Evolutionary conservation across 805 yeast species (phyloP), one percentile per base, ranked within the genome.

Genomic region (Priceomyces carsonii): DNA sequence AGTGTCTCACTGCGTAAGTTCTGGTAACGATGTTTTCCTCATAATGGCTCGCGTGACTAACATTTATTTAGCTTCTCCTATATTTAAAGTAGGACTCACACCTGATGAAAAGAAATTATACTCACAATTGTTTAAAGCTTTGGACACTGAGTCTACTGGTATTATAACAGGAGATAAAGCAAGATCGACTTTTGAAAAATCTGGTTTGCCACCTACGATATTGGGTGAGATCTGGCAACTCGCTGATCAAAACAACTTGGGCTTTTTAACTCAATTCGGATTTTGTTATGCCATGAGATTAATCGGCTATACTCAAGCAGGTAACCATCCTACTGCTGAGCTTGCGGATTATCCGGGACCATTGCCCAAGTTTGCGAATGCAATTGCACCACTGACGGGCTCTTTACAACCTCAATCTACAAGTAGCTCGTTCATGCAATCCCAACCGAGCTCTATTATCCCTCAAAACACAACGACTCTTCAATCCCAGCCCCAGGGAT

Each of bases 211-310:
- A 5, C 82, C 95, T 3, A 69, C 80, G 12, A 65, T 76, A 19
- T 69, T 93, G 22, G 95, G 96, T 7, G 93, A 89, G 60, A 82
- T 93, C 44, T 93, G 99, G 99, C 90, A 85, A 58, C 57, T 85
- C 22, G 89, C 96, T n/a, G 99, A 93, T 62, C 75, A 77, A n/a
- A 81, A 79, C 40, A 88, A 88, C 63, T 73, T 80, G 44, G 99
- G 99, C 0, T 85, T 82, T 52, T 69, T 93, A 44, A 83, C 82
- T 48, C 86, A 82, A 53, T 71, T 75, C 38, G 91, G 90, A 17
- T 93, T 93, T 61, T 77, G 85, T 43, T 75, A 80, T 35, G 96
- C 97, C 14, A 74, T 93, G 79, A 77, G 99, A 57, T 68, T 88
- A 47, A 85, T 93, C 51, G 95, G 95, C 18, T 85, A 87, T 55